These are phyloP conservation scores for Gossypium davidsonii DNA, from an alignment of 441 rosid genomes.

Conservation along the genomic window DNA sequence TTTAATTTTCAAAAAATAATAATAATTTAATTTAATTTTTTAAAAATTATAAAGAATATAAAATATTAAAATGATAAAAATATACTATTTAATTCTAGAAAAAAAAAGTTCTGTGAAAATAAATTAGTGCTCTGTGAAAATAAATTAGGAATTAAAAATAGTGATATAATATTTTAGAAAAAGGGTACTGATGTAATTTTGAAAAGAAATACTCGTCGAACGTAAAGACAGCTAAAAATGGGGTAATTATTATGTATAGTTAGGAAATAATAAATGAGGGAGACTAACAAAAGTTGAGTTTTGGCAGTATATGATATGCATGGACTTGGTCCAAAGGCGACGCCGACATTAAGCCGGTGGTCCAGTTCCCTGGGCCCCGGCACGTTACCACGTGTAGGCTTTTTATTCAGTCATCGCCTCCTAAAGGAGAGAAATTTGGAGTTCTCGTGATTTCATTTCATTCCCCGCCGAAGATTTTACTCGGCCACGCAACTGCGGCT, in stretches of 20 bases:
- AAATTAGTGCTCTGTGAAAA: not conserved
- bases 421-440: not conserved
- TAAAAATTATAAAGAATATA: too few relatives aligned
- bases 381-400: slow-evolving; percentile 32
- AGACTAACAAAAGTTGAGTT: not conserved
- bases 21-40: too few relatives aligned
- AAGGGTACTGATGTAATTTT: not conserved
- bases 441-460: slow-evolving; percentile 21
- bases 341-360: slow-evolving; percentile 27
- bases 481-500: not conserved
- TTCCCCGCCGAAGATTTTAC: not conserved
- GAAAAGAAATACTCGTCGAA: not conserved
- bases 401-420: not conserved
- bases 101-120: too few relatives aligned
- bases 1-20: too few relatives aligned
- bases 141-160: not conserved
- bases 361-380: slow-evolving; percentile 18
- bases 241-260: too few relatives aligned
- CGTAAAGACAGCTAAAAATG: not conserved
- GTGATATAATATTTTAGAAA: too few relatives aligned
- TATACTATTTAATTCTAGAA: too few relatives aligned
- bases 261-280: not conserved
- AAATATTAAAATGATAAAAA: too few relatives aligned
- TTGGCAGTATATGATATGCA: not conserved
- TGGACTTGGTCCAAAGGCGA: not conserved